phyloP scores from a whole-genome alignment of 208 protist genomes.

The Zelonia costaricensis region DNA sequence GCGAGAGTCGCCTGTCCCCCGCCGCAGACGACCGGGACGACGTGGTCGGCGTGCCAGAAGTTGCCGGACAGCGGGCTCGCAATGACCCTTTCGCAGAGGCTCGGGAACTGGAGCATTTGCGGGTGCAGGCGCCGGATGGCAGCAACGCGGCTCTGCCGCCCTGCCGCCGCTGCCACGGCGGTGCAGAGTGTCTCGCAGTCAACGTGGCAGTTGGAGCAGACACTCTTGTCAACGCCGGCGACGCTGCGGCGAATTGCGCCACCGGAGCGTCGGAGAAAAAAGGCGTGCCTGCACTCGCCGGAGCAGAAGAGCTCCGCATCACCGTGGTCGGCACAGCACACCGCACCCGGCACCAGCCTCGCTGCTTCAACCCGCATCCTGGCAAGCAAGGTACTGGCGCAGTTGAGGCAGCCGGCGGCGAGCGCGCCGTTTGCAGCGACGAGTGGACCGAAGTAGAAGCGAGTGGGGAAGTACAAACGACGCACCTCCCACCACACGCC shows the following conservation, averaged over 20 bases:
- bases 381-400: slow-evolving; percentile 10
- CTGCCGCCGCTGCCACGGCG: slow-evolving; percentile 20
- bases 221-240: slow-evolving; percentile 49
- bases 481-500: slow-evolving; percentile 59
- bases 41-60: slow-evolving; percentile 83
- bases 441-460: slow-evolving; percentile 39
- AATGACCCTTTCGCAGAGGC: slow-evolving; percentile 49
- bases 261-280: slow-evolving; percentile 67
- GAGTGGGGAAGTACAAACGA: slow-evolving; percentile 28
- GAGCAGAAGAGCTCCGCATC: slow-evolving; percentile 74
- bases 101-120: slow-evolving; percentile 55
- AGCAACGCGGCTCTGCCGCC: slow-evolving; percentile 18
- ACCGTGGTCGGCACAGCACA: slow-evolving; percentile 33
- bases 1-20: slow-evolving; percentile 61
- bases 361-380: too few relatives aligned
- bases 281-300: slow-evolving; percentile 57
- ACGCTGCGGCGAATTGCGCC: slow-evolving; percentile 58
- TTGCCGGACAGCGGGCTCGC: slow-evolving; percentile 61
- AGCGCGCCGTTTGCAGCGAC: neutral
- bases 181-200: slow-evolving; percentile 60
- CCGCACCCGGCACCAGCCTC: slow-evolving; percentile 37
- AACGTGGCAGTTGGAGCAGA: slow-evolving; percentile 70
- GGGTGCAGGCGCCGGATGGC: slow-evolving; percentile 53
- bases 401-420: slow-evolving; percentile 36
- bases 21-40: slow-evolving; percentile 65